Evolutionary conservation across 371 early-diverging fungal species (phyloP), one percentile per base, ranked within the genome.

Genomic region (Conidiobolus incongruus): DNA sequence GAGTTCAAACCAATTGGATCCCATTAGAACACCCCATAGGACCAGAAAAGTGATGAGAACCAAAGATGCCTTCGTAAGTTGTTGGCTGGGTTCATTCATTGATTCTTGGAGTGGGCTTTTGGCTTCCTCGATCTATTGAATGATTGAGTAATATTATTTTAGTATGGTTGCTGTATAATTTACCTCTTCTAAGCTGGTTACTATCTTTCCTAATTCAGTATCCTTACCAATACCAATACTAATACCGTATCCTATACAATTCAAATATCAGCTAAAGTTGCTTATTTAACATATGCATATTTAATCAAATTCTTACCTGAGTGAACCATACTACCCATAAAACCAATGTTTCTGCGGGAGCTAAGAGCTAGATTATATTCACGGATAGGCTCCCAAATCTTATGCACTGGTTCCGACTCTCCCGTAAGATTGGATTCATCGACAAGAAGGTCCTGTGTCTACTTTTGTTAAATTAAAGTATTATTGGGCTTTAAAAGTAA

Each of bases 341-440:
- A 87, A 0, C 69, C 81, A 50, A 89, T 73, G 56, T 89, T 89
- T 38, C 65, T 71, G 44, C 81, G 60, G 44, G 85, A 81, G 2
- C 75, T 69, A 20, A 88, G 58, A 4, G 70, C 59, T 26, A 83
- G 58, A 33, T 75, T 72, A 39, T 52, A 56, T 4, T 65, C 47
- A 8, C 45, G 30, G 31, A 85, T 66, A 1, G 65, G 66, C 17
- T 76, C 68, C 2, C 50, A 48, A 26, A 62, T 58, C 52, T 89
- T 89, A 12, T 64, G 57, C 46, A 72, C 52, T 8, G 90, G 81
- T 52, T 77, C 72, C 33, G 68, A 81, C 54, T 89, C 90, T n/a
- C 86, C 90, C 10, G 88, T 87, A 53, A 90, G 59, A 48, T 71
- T 81, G 10, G 84, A 80, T 56, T 87, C 84, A 53, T 87, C 88